Evolutionary conservation across 2,329 filamentous ascomycete genomes (phyloP).

Genomic region (Microascus cirrosus): DNA sequence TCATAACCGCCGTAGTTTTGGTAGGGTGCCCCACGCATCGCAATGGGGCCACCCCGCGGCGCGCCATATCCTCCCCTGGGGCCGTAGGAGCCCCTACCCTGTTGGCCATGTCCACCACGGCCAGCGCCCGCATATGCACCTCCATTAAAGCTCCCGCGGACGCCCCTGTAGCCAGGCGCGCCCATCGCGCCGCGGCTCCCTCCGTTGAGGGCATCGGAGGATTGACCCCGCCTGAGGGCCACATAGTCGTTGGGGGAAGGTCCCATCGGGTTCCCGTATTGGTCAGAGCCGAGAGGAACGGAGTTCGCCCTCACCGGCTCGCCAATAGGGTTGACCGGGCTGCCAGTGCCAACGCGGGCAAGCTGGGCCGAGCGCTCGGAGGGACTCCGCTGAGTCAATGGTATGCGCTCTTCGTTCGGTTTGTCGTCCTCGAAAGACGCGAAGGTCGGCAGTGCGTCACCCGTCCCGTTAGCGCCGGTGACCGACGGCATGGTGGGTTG

Average conservation of each 20-base stretch:
- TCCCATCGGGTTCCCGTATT: conserved; percentile 51
- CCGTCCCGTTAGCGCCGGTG: conserved; percentile 33
- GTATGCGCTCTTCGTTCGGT: conserved; percentile 58
- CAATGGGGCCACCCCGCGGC: conserved; percentile 12
- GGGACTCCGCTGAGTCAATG: conserved; percentile 55
- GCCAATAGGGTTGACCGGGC: conserved; percentile 19
- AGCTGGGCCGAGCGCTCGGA: conserved; percentile 43
- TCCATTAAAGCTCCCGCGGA: conserved; percentile 35
- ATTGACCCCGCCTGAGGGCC: conserved; percentile 30
- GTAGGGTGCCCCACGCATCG: conserved; percentile 24
- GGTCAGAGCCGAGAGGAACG: conserved; percentile 32
- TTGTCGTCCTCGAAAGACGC: conserved; percentile 56
- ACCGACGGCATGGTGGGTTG: conserved; percentile 50
- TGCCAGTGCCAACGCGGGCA: conserved; percentile 25
- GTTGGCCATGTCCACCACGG: conserved; percentile 31
- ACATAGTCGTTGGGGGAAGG: conserved; percentile 30
- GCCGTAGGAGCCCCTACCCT: conserved; percentile 28
- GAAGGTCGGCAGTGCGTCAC: conserved; percentile 41
- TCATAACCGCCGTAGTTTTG: conserved; percentile 23
- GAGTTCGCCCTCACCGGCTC: conserved; percentile 27
- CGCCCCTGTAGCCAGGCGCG: conserved; percentile 29
- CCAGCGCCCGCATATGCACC: conserved; percentile 37
- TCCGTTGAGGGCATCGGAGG: conserved; percentile 34
- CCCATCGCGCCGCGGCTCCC: conserved; percentile 39
- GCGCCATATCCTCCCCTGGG: conserved; percentile 27